phyloP scores from a whole-genome alignment of 1,284 basidiomycete genomes.

The Papiliotrema terrestris region DNA sequence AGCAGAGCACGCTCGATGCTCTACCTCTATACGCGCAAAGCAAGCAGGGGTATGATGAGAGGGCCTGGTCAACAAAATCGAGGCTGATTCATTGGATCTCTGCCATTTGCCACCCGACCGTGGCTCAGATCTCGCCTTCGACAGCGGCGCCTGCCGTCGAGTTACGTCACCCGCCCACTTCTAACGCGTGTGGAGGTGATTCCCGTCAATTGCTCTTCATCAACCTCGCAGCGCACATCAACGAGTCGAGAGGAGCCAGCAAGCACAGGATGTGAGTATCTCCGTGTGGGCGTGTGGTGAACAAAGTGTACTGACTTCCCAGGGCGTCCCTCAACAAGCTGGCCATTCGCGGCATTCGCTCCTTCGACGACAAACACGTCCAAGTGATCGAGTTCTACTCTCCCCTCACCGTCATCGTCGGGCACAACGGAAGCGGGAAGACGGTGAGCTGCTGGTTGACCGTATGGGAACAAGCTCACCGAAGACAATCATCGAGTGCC shows the following conservation, averaged over 20 bases:
- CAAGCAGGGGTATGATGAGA: neutral
- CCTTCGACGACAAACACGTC: slow-evolving; percentile 91
- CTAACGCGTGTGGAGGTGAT: no score
- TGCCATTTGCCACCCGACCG: no score
- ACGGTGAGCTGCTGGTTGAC: slow-evolving; percentile 55
- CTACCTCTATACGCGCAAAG: neutral
- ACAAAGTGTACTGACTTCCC: neutral
- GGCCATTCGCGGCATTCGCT: slow-evolving; percentile 67
- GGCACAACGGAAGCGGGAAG: slow-evolving; percentile 97
- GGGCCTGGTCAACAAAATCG: no score
- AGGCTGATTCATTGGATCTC: no score
- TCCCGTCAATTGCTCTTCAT: no score
- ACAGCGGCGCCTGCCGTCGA: no score
- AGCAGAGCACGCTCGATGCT: neutral
- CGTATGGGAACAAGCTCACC: neutral
- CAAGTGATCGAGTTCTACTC: slow-evolving; percentile 96
- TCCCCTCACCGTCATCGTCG: slow-evolving; percentile 97
- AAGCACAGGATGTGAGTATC: no score
- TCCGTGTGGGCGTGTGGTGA: no score
- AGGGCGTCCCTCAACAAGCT: slow-evolving; percentile 88
- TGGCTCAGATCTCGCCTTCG: no score
- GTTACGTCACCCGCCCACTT: no score
- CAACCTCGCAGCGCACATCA: no score
- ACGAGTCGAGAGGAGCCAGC: no score
- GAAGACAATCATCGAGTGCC: slow-evolving; percentile 93